Evolutionary conservation across 139 green algal genomes (phyloP).

Genomic region (Trebouxia sp.): DNA sequence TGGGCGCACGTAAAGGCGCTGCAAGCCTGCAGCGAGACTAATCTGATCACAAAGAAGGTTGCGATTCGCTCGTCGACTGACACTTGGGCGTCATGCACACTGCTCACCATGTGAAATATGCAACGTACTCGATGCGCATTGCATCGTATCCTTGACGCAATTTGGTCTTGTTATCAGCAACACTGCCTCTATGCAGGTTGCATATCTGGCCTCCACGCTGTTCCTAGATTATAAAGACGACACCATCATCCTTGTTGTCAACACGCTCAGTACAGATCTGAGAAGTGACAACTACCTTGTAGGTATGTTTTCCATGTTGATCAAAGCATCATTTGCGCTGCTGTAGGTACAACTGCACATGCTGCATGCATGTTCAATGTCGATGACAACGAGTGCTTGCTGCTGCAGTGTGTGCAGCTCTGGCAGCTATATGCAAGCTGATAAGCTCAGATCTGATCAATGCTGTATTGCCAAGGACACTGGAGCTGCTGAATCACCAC

Average conservation of each 20-base stretch:
- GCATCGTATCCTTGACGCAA: neutral
- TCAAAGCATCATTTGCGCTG: neutral
- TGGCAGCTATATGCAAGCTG: slow-evolving; percentile 63
- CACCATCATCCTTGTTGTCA: slow-evolving; percentile 94
- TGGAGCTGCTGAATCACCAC: slow-evolving; percentile 74
- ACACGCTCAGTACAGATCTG: slow-evolving; percentile 93
- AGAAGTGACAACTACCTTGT: slow-evolving; percentile 92
- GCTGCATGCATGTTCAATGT: too few relatives aligned
- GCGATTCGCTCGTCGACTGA: too few relatives aligned
- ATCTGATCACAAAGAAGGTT: slow-evolving; percentile 75
- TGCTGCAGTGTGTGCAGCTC: slow-evolving; percentile 58
- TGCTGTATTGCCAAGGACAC: slow-evolving; percentile 73
- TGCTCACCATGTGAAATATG: neutral
- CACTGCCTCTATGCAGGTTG: slow-evolving; percentile 68
- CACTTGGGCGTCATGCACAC: neutral
- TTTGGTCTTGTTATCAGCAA: neutral
- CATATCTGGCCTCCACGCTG: slow-evolving; percentile 89
- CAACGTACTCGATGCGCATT: neutral
- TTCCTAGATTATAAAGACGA: slow-evolving; percentile 92
- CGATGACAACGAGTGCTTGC: neutral
- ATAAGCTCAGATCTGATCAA: slow-evolving; percentile 86
- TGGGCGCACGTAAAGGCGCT: slow-evolving; percentile 90
- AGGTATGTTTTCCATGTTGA: slow-evolving; percentile 42
- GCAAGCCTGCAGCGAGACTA: slow-evolving; percentile 72
- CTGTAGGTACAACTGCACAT: too few relatives aligned